Conservation (phyloP, 345 rosid species). For the Salix brachista region DNA sequence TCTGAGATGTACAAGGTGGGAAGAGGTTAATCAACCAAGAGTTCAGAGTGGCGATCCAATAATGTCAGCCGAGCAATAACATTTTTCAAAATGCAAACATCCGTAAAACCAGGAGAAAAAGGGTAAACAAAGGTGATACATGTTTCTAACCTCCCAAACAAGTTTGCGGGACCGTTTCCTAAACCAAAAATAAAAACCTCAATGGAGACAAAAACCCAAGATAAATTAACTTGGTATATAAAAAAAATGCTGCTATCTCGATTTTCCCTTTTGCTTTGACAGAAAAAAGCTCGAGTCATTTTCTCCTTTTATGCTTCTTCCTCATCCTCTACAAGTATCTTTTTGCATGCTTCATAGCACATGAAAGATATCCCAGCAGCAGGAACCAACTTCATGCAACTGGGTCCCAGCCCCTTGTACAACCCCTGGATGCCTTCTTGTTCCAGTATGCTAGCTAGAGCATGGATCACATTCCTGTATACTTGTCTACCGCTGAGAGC, state of each 20-base stretch:
- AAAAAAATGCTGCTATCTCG: neutral
- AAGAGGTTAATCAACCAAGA: neutral
- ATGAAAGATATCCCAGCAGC: constrained; percentile 98
- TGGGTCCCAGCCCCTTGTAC: constrained; percentile 88
- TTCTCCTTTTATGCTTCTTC: constrained; percentile 37
- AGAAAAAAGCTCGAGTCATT: neutral
- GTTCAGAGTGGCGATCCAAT: neutral
- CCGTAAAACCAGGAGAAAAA: neutral
- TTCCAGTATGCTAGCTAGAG: constrained; percentile 74
- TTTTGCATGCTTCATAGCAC: constrained; percentile 97
- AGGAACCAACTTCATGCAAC: constrained; percentile 93
- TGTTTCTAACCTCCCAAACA: neutral
- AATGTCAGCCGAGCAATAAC: neutral
- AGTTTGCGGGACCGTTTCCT: neutral
- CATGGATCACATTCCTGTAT: constrained; percentile 80
- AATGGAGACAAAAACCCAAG: neutral
- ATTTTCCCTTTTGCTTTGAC: neutral
- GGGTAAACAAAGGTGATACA: neutral
- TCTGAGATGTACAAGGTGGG: neutral
- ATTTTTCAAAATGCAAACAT: neutral
- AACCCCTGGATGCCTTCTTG: constrained; percentile 75
- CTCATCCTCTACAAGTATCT: constrained; percentile 63
- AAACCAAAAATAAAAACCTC: neutral
- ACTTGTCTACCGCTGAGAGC: constrained; percentile 84
- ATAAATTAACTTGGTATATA: neutral